Base-by-base conservation (phyloP, 495 filamentous ascomycete genomes). In the Penicillium chermesinum region DNA sequence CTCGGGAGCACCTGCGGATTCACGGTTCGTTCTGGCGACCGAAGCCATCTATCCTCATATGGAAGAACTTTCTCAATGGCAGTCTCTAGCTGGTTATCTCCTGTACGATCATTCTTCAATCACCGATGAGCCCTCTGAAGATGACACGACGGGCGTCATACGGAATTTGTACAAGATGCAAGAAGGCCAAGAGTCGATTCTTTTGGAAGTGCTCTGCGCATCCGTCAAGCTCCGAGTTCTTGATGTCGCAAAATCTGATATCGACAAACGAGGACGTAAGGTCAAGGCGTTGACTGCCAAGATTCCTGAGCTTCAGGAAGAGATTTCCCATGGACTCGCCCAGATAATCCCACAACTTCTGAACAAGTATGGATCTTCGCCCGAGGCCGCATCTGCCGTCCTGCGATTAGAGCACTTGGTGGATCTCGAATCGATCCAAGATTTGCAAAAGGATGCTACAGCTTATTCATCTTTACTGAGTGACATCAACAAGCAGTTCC, bases 401-500 rank as follows among this genome's bases (percentile, higher is more conserved):
- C 70, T 98, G 14, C 82, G 89, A 7, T 72, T 98, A n/a, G 88
- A 91, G 57, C 87, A 89, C 60, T 78, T 85, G 16, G 80, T 98
- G 14, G 86, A 96, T 55, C 76, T 96, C 2, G 85, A 89, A 41
- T 81, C 93, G 17, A 93, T 96, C 62, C 84, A 93, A 59, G 88
- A 95, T 57, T 72, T 97, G 10, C 85, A 90, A 16, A 88, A 95
- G 62, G 87, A 91, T 55, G 82, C 86, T 1, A 83, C 87, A 0
- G 85, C 85, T 0, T 95, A 94, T 64, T 78, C 78, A 0, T 80
- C 88, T 12, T 68, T 97, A 16, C 73, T 98, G 1, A 93, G 95
- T 52, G 91, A 97, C 54, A 91, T 97, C 57, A 89, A 87, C 54
- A 86, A 85, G 49, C 93, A 97, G 59, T 97, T 97, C 66, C 79